These are phyloP conservation scores for Breynia disticha DNA, from an alignment of 441 rosid species.

Conservation along the genomic window DNA sequence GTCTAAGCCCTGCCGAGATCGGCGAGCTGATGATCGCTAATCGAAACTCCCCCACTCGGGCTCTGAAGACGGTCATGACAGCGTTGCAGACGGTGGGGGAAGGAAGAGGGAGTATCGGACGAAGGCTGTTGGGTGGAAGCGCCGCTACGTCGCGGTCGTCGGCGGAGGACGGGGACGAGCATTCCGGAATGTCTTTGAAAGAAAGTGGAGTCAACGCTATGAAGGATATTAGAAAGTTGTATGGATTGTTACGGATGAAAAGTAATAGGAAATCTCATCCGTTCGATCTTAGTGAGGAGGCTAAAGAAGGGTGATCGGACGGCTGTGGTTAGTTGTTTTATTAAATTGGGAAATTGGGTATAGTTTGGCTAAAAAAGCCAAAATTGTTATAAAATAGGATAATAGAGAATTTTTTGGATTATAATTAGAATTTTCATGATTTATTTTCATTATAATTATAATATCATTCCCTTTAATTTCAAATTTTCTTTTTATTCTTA, in stretches of 20 bases:
- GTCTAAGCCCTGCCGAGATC: slow-evolving; percentile 64
- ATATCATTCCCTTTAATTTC: no score
- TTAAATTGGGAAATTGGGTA: no score
- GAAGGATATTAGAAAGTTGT: slow-evolving; percentile 58
- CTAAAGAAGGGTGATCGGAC: neutral
- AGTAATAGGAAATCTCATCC: slow-evolving; percentile 35
- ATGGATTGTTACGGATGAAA: slow-evolving; percentile 51
- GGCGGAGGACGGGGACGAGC: slow-evolving; percentile 27
- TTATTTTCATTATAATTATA: no score
- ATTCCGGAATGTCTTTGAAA: slow-evolving; percentile 31
- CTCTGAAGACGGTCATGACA: slow-evolving; percentile 47
- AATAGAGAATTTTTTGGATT: no score
- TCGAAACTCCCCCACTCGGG: slow-evolving; percentile 61
- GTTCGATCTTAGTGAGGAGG: slow-evolving; percentile 16
- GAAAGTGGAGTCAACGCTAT: slow-evolving; percentile 39
- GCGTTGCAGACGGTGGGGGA: slow-evolving; percentile 59
- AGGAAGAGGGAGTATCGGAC: slow-evolving; percentile 35
- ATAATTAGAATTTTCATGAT: no score
- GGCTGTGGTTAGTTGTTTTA: neutral
- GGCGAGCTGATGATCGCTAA: slow-evolving; percentile 68
- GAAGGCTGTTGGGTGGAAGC: slow-evolving; percentile 15
- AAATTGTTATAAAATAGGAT: no score
- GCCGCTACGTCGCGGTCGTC: slow-evolving; percentile 19
- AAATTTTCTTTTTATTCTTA: no score
- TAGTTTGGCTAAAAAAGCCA: no score